These are phyloP conservation scores for Blastocystis hominis DNA, from an alignment of 352 stramenopile species.

Conservation along the genomic window DNA sequence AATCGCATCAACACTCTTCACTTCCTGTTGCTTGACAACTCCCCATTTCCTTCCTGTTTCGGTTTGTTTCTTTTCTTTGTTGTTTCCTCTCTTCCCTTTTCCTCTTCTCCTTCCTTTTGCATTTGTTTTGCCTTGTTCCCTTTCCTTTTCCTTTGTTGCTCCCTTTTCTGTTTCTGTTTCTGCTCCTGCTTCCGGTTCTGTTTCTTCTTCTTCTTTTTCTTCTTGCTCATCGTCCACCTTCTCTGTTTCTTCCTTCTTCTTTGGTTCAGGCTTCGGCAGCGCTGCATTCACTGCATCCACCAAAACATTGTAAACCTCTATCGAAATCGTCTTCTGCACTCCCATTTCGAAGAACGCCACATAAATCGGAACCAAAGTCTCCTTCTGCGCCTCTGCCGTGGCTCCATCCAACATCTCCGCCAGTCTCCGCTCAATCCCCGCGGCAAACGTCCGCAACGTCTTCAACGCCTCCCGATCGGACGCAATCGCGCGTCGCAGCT, in stretches of 20 bases:
- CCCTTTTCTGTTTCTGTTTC: neutral
- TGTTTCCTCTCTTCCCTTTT: neutral
- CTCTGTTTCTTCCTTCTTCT: neutral
- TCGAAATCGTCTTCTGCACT: neutral
- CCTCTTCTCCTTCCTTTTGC: neutral
- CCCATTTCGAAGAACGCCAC: neutral
- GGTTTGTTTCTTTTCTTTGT: neutral
- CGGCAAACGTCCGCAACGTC: neutral
- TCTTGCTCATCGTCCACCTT: neutral
- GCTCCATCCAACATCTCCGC: neutral
- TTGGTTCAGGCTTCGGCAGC: neutral
- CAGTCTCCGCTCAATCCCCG: neutral
- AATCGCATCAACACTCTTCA: neutral
- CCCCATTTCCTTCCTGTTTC: neutral
- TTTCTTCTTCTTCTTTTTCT: neutral
- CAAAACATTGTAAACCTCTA: neutral
- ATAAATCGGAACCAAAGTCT: neutral
- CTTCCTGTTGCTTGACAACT: neutral
- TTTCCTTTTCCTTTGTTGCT: neutral
- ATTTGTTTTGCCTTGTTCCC: neutral
- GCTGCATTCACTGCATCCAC: neutral
- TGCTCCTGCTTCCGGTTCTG: neutral
- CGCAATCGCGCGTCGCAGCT: conserved; percentile 1
- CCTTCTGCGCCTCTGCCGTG: neutral
- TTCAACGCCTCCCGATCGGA: neutral